Evolutionary conservation across 345 rosid species (phyloP), one percentile per base, ranked within the genome.

Genomic region (Melaleuca quinquenervia): DNA sequence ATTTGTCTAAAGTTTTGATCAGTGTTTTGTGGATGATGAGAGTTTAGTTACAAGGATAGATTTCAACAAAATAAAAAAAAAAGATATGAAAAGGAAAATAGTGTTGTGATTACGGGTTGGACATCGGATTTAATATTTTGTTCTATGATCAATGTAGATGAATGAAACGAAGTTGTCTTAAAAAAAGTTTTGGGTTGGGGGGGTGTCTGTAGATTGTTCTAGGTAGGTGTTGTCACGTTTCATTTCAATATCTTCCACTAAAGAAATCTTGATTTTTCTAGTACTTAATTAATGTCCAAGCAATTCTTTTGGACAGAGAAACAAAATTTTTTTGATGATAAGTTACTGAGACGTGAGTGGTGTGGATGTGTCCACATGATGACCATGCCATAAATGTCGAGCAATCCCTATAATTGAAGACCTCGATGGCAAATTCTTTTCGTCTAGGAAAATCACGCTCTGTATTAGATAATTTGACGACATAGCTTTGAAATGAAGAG

Each of bases 1-100:
- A n/a, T n/a, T 58, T n/a, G 1, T 58, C 8, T 58, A n/a, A 13
- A 58, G 18, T 58, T 58, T 58, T 29, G 13, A 58, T 58, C 0
- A 4, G 3, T 1, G 0, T 56, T 56, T 26, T 3, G 11, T 6
- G 0, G 1, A 14, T 12, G 36, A 58, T 3, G 1, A 6, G 7
- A 52, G 36, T 13, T 0, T 58, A 18, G 6, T 58, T 6, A n/a
- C 13, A n/a, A 12, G 0, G 11, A n/a, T 58, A 13, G 1, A n/a
- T n/a, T n/a, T n/a, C 18, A 12, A n/a, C 14, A n/a, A 6, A 0
- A 58, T n/a, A 15, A 0, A 7, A 58, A 0, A 7, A 58, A 0
- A 58, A 15, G 54, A 16, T 16, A 20, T 20, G 2, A 52, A 52
- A 52, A 52, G 5, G 13, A 58, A 0, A 13, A 58, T 58, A n/a